A percentile compares a stretch with the other conserved stretches of the same genome.
These are phyloP conservation scores for Climacium dendroides DNA, from an alignment of 225 moss, liverwort and hornwort genomes.

Conservation along the genomic window DNA sequence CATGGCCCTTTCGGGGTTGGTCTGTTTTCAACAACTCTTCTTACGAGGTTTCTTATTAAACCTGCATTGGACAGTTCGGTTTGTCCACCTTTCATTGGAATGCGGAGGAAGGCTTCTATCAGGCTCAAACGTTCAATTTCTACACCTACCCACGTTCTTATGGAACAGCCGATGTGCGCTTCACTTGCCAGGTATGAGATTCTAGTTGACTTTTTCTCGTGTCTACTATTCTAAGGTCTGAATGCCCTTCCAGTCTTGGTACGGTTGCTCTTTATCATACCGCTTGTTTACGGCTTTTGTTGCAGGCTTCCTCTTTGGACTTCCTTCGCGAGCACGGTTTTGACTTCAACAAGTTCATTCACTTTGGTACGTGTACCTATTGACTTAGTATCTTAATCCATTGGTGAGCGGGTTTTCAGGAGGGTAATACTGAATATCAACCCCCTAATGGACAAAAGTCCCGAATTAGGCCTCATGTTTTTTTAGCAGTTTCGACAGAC, in stretches of 20 bases:
- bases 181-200: conserved; percentile 44
- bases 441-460: not conserved
- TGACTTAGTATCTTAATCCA: not conserved
- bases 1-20: not conserved
- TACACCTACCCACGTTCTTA: conserved; percentile 35
- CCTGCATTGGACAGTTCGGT: conserved; percentile 22
- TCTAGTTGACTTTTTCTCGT: not conserved
- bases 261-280: not conserved
- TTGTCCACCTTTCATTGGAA: conserved; percentile 50
- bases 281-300: not conserved
- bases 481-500: not conserved
- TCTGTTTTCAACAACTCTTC: not conserved
- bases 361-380: conserved; percentile 29
- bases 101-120: conserved; percentile 11
- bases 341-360: conserved; percentile 88
- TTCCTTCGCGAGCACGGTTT: conserved; percentile 83
- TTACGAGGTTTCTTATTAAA: not conserved
- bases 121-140: conserved; percentile 49
- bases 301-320: conserved; percentile 81
- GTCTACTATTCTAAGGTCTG: not conserved
- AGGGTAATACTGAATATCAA: not conserved
- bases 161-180: conserved; percentile 35
- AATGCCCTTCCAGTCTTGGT: not conserved
- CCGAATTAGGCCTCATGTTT: not conserved
- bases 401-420: not conserved